phyloP scores from a whole-genome alignment of 1,139 yeast genomes.

The Hansenula anomala region DNA sequence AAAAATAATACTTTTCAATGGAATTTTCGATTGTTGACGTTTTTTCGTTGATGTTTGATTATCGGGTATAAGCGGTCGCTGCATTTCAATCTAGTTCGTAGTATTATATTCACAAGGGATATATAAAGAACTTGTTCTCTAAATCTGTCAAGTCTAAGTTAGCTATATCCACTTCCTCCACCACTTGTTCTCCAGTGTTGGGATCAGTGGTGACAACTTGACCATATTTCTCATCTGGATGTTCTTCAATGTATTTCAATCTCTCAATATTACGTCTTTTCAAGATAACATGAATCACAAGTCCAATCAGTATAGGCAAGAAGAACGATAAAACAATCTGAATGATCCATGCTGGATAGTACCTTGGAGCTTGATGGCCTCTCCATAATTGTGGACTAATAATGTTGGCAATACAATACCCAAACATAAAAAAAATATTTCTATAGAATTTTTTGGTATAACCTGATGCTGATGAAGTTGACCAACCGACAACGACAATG shows the following conservation, averaged over 20 bases:
- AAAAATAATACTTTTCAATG: too few relatives aligned
- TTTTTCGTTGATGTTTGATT: background rate
- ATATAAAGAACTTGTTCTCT: constrained; percentile 37
- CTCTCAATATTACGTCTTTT: too few relatives aligned
- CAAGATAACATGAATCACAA: too few relatives aligned
- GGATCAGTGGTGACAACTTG: background rate
- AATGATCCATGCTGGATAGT: constrained; percentile 28
- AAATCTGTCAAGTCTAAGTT: constrained; percentile 40
- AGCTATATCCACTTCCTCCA: constrained; percentile 30
- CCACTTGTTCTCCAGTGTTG: background rate
- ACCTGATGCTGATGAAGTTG: constrained; percentile 24
- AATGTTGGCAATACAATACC: constrained; percentile 21
- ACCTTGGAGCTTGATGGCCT: constrained; percentile 20
- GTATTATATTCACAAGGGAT: too few relatives aligned
- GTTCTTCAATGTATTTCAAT: background rate
- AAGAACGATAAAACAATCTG: constrained; percentile 22
- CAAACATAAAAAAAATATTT: constrained; percentile 20
- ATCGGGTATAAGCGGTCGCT: too few relatives aligned
- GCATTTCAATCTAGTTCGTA: too few relatives aligned
- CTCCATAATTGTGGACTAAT: constrained; percentile 26
- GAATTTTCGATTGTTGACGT: too few relatives aligned
- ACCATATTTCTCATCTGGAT: background rate
- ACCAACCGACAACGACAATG: constrained; percentile 20
- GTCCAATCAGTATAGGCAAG: constrained; percentile 10
- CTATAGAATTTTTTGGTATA: constrained; percentile 25